These are phyloP conservation scores for Didymella keratinophila DNA, from an alignment of 2,329 filamentous ascomycete species.

Conservation along the genomic window DNA sequence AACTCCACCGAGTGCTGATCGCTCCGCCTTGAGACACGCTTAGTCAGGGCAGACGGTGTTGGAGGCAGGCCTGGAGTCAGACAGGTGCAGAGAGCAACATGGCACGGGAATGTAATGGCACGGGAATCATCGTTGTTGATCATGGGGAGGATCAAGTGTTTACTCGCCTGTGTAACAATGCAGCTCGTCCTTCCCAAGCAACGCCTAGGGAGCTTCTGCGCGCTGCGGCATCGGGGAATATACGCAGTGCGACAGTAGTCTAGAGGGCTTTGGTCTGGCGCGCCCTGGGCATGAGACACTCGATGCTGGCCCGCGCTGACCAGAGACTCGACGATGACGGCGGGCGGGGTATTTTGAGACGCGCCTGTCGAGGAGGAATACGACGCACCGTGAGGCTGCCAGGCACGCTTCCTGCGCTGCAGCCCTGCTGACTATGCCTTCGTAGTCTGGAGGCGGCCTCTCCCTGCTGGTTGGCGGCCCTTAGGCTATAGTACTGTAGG, in stretches of 20 bases:
- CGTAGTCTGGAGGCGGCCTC: not conserved
- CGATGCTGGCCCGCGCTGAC: not conserved
- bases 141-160: not conserved
- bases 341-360: not conserved
- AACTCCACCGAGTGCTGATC: not conserved
- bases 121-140: too few species aligned
- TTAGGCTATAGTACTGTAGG: not conserved
- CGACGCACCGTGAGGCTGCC: not conserved
- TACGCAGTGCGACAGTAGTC: too few species aligned
- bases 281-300: not conserved
- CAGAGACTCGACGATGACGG: not conserved
- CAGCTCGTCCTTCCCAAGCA: conserved; percentile 5
- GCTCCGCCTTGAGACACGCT: conserved; percentile 3
- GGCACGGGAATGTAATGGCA: not conserved
- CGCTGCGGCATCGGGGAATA: not conserved
- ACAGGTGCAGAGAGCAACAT: not conserved
- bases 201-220: not conserved
- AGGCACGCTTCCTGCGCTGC: not conserved
- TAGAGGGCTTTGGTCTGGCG: conserved; percentile 5
- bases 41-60: conserved; percentile 3
- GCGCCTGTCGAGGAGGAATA: not conserved
- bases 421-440: too few species aligned
- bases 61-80: not conserved
- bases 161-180: conserved; percentile 11
- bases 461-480: not conserved